Evolutionary conservation across 306 rosid species (phyloP), one percentile per base, ranked within the genome.

Genomic region (Purshia tridentata): DNA sequence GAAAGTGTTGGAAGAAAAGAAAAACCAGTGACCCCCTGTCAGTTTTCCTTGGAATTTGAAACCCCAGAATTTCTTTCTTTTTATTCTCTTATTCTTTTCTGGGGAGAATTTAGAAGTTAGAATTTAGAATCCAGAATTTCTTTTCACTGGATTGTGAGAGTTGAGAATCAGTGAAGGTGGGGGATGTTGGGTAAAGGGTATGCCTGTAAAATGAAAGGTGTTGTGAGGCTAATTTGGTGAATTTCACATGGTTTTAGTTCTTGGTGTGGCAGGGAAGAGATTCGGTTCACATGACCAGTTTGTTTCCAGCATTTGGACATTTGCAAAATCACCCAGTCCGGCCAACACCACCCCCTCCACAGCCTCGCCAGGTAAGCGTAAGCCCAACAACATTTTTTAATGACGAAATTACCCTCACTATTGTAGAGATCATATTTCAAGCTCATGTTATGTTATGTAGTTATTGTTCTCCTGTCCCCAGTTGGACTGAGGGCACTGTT

Each of bases 341-440:
- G 44, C 88, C 94, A 76, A 74, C 87, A 19, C 83, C 86, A n/a
- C 88, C 87, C 11, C 87, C 96, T 47, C 83, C 80, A 0, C 98
- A 86, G 18, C 93, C 84, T 6, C 94, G 79, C 62, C 98, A 91
- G 96, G 98, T 91, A 59, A 67, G 37, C 46, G 98, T 91, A 59
- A 67, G 37, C 46, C 9, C 54, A 63, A 39, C 46, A 0, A 4
- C 10, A 39, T 69, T 4, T 45, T 16, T 8, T 56, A 10, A 42
- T 75, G 73, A 69, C 73, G 6, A 22, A 8, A 47, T 37, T 75
- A 42, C 1, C 72, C 69, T 48, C 15, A 1, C 8, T 29, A 44
- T 41, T 72, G 18, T 64, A 46, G 46, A 35, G 16, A 49, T 69
- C 19, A 23, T 39, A 5, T 44, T 44, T 8, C 47, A 44, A 44